Percentiles rank a stretch among this genome's conserved stretches.
Evolutionary conservation across 495 filamentous ascomycete genomes (phyloP).

Genomic region (Podospora pseudocomata): DNA sequence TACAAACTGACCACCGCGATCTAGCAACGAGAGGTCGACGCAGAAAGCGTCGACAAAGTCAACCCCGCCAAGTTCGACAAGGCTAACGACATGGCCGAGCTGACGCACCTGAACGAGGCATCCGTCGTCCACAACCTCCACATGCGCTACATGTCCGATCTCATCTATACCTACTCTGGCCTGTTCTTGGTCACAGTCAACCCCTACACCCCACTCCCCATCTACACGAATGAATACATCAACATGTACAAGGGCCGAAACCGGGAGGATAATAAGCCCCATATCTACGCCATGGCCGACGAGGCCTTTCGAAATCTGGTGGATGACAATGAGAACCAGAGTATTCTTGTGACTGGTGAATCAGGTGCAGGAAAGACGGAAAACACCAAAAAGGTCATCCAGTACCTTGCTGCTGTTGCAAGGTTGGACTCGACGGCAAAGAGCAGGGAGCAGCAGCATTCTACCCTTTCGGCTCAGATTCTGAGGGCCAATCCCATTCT

Average conservation of each 20-base stretch:
- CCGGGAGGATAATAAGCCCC: constrained; percentile 90
- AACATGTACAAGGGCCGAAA: constrained; percentile 91
- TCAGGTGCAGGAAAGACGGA: constrained; percentile 98
- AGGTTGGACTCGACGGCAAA: constrained; percentile 69
- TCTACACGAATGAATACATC: constrained; percentile 95
- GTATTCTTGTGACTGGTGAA: constrained; percentile 96
- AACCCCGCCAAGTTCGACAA: constrained; percentile 99
- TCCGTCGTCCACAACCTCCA: constrained; percentile 97
- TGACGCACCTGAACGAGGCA: constrained; percentile 95
- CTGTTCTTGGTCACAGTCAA: constrained; percentile 97
- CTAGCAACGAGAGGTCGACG: constrained; percentile 80
- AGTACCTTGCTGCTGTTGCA: constrained; percentile 94
- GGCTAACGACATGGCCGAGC: constrained; percentile 97
- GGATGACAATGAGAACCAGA: constrained; percentile 93
- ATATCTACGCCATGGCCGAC: constrained; percentile 99
- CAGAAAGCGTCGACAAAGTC: constrained; percentile 91
- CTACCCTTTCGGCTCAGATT: constrained; percentile 94
- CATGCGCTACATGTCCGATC: constrained; percentile 85
- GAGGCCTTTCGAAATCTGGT: constrained; percentile 93
- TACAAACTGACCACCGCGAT: constrained; percentile 14
- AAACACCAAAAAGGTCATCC: constrained; percentile 99
- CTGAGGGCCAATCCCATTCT: constrained; percentile 95
- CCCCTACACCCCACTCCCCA: constrained; percentile 89
- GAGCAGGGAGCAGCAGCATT: constrained; percentile 62
- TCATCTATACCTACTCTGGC: constrained; percentile 99